phyloP scores from a whole-genome alignment of 495 filamentous ascomycete species.

The Podospora australis region DNA sequence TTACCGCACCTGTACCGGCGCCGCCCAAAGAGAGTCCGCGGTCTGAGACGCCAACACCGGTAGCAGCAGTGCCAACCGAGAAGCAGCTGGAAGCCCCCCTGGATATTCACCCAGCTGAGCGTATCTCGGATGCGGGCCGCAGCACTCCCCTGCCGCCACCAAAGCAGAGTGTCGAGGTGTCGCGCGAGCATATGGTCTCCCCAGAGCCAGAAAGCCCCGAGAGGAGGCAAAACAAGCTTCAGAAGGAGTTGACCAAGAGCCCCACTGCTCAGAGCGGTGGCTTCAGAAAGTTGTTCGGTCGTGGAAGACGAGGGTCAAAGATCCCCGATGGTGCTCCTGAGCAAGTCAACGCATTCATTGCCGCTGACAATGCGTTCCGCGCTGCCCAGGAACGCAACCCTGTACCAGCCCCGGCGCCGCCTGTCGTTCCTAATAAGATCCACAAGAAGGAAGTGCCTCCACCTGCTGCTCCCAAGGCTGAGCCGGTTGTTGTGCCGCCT shows the following conservation, averaged over 20 bases:
- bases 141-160: conserved; percentile 35
- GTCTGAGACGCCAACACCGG: conserved; percentile 15
- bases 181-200: conserved; percentile 38
- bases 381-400: too few species aligned
- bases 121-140: conserved; percentile 24
- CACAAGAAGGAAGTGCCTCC: conserved; percentile 18
- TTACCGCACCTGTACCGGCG: conserved; percentile 1
- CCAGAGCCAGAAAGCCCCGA: conserved; percentile 42
- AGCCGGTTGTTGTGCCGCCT: conserved; percentile 18
- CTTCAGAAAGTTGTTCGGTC: conserved; percentile 59
- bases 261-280: conserved; percentile 32
- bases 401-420: conserved; percentile 17
- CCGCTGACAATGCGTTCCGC: conserved; percentile 15
- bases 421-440: conserved; percentile 18
- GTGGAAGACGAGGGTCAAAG: conserved; percentile 51
- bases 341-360: conserved; percentile 32
- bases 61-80: conserved; percentile 16
- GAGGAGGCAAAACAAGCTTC: conserved; percentile 49
- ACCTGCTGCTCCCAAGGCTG: conserved; percentile 23
- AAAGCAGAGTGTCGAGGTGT: conserved; percentile 32
- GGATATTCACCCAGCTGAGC: conserved; percentile 32
- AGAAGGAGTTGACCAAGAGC: conserved; percentile 47
- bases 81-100: conserved; percentile 29
- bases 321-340: conserved; percentile 41
- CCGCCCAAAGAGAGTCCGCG: conserved; percentile 10